Conservation (phyloP, 345 rosid species). For the Litchi chinensis region DNA sequence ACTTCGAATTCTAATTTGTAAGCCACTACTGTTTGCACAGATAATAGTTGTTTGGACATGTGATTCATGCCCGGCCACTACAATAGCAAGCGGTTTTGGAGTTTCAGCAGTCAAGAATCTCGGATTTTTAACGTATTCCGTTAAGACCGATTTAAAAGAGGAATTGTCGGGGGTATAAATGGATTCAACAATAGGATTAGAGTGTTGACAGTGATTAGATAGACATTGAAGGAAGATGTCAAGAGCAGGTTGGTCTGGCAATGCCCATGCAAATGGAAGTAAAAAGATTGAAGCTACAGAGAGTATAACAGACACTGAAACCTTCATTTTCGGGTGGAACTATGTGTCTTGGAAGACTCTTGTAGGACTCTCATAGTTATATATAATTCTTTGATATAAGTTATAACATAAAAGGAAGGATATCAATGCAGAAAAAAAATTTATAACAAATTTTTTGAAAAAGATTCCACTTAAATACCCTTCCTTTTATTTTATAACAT, state of each 20-base stretch:
- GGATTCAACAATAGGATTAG: constrained; percentile 33
- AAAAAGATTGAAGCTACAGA: background rate
- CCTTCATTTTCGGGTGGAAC: background rate
- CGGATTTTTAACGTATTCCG: background rate
- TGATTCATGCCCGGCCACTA: background rate
- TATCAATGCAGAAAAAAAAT: too few relatives aligned
- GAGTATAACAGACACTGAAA: too few relatives aligned
- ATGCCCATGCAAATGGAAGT: background rate
- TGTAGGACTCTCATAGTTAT: too few relatives aligned
- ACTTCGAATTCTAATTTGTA: background rate
- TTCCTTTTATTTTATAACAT: too few relatives aligned
- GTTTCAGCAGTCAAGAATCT: background rate
- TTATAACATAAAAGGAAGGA: too few relatives aligned
- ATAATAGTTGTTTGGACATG: background rate
- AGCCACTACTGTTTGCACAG: background rate
- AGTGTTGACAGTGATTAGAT: constrained; percentile 27
- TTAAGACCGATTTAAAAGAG: constrained; percentile 27
- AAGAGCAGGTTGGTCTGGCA: background rate
- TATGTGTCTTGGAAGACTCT: too few relatives aligned
- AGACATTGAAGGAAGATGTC: constrained; percentile 49
- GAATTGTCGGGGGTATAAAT: constrained; percentile 37
- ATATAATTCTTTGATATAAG: too few relatives aligned
- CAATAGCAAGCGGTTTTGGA: background rate
- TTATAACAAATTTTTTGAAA: too few relatives aligned
- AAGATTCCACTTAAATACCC: too few relatives aligned